Base-by-base conservation (phyloP, 1,284 basidiomycete genomes). In the Puccinia brachypodii region DNA sequence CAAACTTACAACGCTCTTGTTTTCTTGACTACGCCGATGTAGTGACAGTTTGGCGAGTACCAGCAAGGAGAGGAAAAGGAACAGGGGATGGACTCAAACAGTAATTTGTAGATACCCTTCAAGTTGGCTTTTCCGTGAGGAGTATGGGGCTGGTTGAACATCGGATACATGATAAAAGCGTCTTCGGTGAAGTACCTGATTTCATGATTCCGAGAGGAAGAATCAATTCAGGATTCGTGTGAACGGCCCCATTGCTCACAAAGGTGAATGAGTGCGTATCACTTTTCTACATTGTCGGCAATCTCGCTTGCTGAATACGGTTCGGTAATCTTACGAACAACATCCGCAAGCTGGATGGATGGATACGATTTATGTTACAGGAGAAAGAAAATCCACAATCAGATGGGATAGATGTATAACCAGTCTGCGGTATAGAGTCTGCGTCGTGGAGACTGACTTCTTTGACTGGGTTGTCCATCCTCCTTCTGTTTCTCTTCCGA, bases 101-200 rank as follows among this genome's bases (percentile, higher is more conserved):
- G 38, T 42, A 42, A 33, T 42, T 72, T 81, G 28, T 81, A 81
- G 13, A 81, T 81, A 0, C 78, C 78, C 47, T 81, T 81, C 58
- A 81, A 22, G 22, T 74, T 47, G 1, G 36, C 58, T 81, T 44
- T 73, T 13, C 78, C 78, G 25, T 74, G 69, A 8, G 38, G 25
- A 1, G 56, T 62, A 13, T 36, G 33, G 16, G 78, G 78, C 60
- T 73, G 71, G 58, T 72, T 81, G 40, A 81, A 42, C n/a, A 74
- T 28, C 14, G 78, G 69, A 53, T 81, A 66, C 36, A 50, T 28
- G 42, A 81, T 60, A 19, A 81, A 74, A 4, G 78, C 69, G 53
- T 81, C 71, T 36, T 81, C 44, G 25, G 78, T 81, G 16, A 81
- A 81, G 38, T 81, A 81, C n/a, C 78, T 81, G 16, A 14, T 11